These are phyloP conservation scores for Globisporangium spinosum DNA, from an alignment of 352 stramenopile genomes.

Conservation along the genomic window DNA sequence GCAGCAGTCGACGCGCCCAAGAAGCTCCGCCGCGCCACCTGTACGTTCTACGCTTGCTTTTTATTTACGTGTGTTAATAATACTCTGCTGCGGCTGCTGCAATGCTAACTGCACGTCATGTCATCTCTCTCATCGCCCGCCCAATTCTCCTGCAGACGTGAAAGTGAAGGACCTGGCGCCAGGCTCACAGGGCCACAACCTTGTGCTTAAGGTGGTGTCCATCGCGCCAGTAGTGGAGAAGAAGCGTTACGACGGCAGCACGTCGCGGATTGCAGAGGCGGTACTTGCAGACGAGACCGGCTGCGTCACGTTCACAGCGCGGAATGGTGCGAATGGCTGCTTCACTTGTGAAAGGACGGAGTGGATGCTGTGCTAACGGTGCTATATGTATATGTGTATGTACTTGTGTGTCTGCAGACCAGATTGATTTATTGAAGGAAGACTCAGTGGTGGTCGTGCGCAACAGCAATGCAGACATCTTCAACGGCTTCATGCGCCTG, in stretches of 20 bases:
- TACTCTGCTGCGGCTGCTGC: background rate
- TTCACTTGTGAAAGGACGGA: background rate
- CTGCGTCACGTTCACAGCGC: conserved; percentile 74
- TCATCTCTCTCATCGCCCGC: background rate
- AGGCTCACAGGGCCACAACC: conserved; percentile 74
- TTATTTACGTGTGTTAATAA: background rate
- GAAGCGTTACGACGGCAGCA: conserved; percentile 62
- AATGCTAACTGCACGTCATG: background rate
- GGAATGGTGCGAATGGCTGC: conserved; percentile 49
- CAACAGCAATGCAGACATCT: conserved; percentile 83
- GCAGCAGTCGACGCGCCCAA: background rate
- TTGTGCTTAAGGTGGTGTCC: conserved; percentile 72
- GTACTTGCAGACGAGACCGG: conserved; percentile 81
- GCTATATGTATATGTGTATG: background rate
- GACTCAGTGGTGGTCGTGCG: conserved; percentile 63
- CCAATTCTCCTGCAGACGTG: conserved; percentile 40
- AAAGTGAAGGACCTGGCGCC: conserved; percentile 75
- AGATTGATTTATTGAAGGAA: conserved; percentile 67
- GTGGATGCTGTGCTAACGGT: background rate
- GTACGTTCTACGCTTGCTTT: background rate
- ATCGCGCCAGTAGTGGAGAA: conserved; percentile 59
- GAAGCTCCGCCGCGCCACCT: conserved; percentile 9
- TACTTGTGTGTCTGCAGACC: conserved; percentile 33
- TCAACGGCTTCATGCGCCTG: conserved; percentile 82
- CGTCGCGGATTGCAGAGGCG: conserved; percentile 68